Evolutionary conservation across 345 rosid genomes (phyloP).

Genomic region (Murraya paniculata): DNA sequence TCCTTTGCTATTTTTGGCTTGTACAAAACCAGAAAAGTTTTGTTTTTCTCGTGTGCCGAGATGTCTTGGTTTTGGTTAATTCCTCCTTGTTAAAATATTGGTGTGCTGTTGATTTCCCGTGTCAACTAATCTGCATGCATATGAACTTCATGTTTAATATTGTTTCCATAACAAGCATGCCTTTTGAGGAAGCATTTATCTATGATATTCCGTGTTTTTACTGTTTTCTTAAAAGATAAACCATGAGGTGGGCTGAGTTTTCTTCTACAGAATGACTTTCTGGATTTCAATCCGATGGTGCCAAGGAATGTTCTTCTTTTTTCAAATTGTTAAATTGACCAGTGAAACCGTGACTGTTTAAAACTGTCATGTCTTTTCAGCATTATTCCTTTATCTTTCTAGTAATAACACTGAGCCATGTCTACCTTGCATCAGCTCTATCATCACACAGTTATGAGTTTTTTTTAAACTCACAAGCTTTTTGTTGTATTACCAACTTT

Average conservation of each 20-base stretch:
- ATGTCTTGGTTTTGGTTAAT: not conserved
- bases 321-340: not conserved
- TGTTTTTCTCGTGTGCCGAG: not conserved
- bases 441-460: no score
- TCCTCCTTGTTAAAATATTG: not conserved
- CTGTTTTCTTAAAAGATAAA: not conserved
- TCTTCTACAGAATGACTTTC: slow-evolving; percentile 1
- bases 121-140: not conserved
- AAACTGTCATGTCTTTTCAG: not conserved
- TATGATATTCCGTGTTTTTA: not conserved
- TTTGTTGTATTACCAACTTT: not conserved
- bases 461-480: no score
- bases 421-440: not conserved
- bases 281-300: not conserved
- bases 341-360: not conserved
- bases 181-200: not conserved
- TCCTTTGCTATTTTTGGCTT: not conserved
- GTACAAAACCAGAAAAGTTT: not conserved
- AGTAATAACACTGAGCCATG: not conserved
- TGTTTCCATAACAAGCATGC: not conserved
- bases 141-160: not conserved
- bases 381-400: not conserved
- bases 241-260: not conserved
- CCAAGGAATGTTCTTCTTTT: not conserved
- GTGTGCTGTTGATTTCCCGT: not conserved